phyloP scores from a whole-genome alignment of 2,329 filamentous ascomycete genomes.

The Fusarium paranaense region DNA sequence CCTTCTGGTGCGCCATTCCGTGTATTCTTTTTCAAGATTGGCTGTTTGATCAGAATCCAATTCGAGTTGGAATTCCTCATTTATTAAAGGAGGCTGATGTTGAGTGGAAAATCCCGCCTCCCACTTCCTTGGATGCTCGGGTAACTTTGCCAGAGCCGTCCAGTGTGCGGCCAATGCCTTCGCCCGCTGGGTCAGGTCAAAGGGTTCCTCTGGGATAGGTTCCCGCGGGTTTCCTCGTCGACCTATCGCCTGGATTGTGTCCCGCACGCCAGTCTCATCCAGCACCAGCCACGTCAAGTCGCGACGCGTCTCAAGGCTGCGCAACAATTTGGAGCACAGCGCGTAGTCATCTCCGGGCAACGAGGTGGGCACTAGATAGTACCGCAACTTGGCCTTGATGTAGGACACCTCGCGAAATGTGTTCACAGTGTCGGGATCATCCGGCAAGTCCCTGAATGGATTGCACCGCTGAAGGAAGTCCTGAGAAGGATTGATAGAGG shows the following conservation, averaged over 20 bases:
- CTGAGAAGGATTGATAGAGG: conserved; percentile 5
- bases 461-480: conserved; percentile 30
- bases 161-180: conserved; percentile 23
- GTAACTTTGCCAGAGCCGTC: neutral
- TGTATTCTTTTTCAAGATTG: neutral
- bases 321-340: conserved; percentile 21
- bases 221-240: neutral
- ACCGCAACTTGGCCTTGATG: conserved; percentile 14
- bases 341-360: conserved; percentile 26
- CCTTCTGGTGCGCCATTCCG: neutral
- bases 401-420: conserved; percentile 25
- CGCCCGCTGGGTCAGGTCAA: conserved; percentile 5
- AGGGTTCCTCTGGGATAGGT: conserved; percentile 29
- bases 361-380: conserved; percentile 23
- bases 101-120: conserved; percentile 16
- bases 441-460: conserved; percentile 22
- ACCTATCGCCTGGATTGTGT: conserved; percentile 20
- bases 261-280: conserved; percentile 16
- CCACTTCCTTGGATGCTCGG: conserved; percentile 23
- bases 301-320: conserved; percentile 28
- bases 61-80: neutral
- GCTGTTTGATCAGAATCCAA: neutral
- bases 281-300: conserved; percentile 27
- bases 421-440: conserved; percentile 20
- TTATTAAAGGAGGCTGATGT: conserved; percentile 5